A percentile compares a stretch with the other conserved stretches of the same genome.
These are phyloP conservation scores for Gnaphalium uliginosum DNA, from an alignment of 129 eudicot genomes.

Conservation along the genomic window DNA sequence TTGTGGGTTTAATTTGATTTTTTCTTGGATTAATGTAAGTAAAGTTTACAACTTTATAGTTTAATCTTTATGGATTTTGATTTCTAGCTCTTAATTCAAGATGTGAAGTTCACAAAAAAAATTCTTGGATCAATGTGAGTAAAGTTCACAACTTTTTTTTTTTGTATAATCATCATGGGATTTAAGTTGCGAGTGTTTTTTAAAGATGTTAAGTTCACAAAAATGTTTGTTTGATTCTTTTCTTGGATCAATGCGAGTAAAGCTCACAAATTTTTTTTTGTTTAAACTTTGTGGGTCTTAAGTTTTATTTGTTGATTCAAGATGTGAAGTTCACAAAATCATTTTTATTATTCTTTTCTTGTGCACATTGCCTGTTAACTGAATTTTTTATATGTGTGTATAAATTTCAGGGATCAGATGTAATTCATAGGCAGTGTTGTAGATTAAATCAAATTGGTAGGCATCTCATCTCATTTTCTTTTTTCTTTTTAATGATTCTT, in stretches of 20 bases:
- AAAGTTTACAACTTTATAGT: slow-evolving; percentile 42
- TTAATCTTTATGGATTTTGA: slow-evolving; percentile 19
- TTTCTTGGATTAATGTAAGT: slow-evolving; percentile 61
- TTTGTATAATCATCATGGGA: slow-evolving; percentile 7
- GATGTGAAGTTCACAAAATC: slow-evolving; percentile 38
- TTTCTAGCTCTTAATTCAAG: slow-evolving; percentile 22
- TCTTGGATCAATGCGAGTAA: slow-evolving; percentile 61
- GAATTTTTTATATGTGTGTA: background rate
- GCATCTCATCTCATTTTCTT: slow-evolving; percentile 5
- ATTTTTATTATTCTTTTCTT: slow-evolving; percentile 32
- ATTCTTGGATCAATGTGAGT: slow-evolving; percentile 58
- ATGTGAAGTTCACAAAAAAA: slow-evolving; percentile 35
- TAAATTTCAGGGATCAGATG: slow-evolving; percentile 29
- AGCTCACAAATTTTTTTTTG: slow-evolving; percentile 39
- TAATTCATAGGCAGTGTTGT: slow-evolving; percentile 21
- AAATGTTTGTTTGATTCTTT: slow-evolving; percentile 25
- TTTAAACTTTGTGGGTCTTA: slow-evolving; percentile 19
- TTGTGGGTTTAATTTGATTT: slow-evolving; percentile 26
- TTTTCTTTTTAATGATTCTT: background rate
- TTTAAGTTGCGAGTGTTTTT: slow-evolving; percentile 14
- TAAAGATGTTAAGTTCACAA: slow-evolving; percentile 36
- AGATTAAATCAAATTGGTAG: slow-evolving; percentile 30
- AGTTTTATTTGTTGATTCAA: slow-evolving; percentile 26
- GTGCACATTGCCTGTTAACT: slow-evolving; percentile 25
- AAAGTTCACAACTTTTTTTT: slow-evolving; percentile 44